Evolutionary conservation across 1,284 basidiomycete species (phyloP).

Genomic region (Tylopilus orsonianus): DNA sequence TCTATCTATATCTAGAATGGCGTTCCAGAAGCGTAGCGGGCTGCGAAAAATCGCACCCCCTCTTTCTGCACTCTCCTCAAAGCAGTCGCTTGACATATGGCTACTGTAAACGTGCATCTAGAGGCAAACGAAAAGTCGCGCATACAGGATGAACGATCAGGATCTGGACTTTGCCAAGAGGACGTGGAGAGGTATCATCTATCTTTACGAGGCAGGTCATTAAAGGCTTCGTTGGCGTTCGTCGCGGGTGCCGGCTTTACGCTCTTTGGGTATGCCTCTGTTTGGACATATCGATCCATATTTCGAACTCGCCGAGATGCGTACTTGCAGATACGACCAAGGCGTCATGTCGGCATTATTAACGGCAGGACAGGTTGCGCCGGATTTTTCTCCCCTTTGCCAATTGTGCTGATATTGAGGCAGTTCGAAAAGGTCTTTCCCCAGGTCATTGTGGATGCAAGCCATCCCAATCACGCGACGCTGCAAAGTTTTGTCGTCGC

Average conservation of each 20-base stretch:
- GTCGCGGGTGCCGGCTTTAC: slow-evolving; percentile 33
- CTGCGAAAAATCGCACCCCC: background rate
- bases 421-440: slow-evolving; percentile 34
- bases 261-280: slow-evolving; percentile 30
- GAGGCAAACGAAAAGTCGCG: slow-evolving; percentile 14
- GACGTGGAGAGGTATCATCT: slow-evolving; percentile 23
- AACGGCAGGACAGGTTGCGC: slow-evolving; percentile 28
- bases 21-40: background rate
- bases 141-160: background rate
- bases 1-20: slow-evolving; percentile 11
- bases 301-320: slow-evolving; percentile 3
- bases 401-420: slow-evolving; percentile 5
- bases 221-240: slow-evolving; percentile 29
- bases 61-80: slow-evolving; percentile 1
- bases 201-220: slow-evolving; percentile 26
- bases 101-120: slow-evolving; percentile 6
- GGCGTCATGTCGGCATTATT: slow-evolving; percentile 36
- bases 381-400: background rate
- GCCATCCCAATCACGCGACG: slow-evolving; percentile 32
- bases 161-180: slow-evolving; percentile 8
- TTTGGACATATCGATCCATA: background rate
- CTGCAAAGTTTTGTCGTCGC: slow-evolving; percentile 35
- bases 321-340: slow-evolving; percentile 31
- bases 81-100: slow-evolving; percentile 16
- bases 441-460: slow-evolving; percentile 29